Evolutionary conservation across 2,329 filamentous ascomycete species (phyloP), one percentile per base, ranked within the genome.

Genomic region (Didymella sp.): DNA sequence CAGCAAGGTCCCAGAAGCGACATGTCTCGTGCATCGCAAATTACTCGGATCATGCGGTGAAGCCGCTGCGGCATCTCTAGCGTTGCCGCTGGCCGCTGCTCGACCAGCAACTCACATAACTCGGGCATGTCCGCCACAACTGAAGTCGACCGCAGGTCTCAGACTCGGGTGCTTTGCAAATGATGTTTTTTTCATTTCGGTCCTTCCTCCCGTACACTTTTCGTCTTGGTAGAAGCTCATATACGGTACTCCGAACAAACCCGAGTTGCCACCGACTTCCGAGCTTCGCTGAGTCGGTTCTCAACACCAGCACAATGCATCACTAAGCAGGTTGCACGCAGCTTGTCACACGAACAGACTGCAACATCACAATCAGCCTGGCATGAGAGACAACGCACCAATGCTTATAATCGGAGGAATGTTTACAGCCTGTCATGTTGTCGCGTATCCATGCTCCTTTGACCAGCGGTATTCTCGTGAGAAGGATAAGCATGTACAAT

Each of bases 1-100:
- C 51, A 64, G 59, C 67, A 55, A 35, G 24, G 46, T 57, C 44
- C 56, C 49, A 58, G 45, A 56, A 56, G 55, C 33, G 55, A 55
- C 56, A 56, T 44, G 48, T 54, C 55, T 63, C 59, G 58, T 55
- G 49, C 42, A 58, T 59, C 62, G 66, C 64, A 57, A 52, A 57
- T 52, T 52, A 46, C 54, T 61, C 61, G 62, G 47, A 49, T 58
- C 50, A 48, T 48, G 28, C 51, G 40, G 33, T 56, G 51, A 63
- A 49, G 68, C 67, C 65, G 67, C 53, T 62, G 55, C 68, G 68
- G 68, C 67, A 69, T 71, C 64, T 60, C 35, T 54, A 40, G 50
- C 58, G 49, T 53, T 68, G 66, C 64, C 67, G 66, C 54, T 58
- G 51, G 64, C 63, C 60, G 66, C 37, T 63, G 33, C 41, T 35